Conservation (phyloP, 208 protist genomes). For the Acanthamoeba castellanii region DNA sequence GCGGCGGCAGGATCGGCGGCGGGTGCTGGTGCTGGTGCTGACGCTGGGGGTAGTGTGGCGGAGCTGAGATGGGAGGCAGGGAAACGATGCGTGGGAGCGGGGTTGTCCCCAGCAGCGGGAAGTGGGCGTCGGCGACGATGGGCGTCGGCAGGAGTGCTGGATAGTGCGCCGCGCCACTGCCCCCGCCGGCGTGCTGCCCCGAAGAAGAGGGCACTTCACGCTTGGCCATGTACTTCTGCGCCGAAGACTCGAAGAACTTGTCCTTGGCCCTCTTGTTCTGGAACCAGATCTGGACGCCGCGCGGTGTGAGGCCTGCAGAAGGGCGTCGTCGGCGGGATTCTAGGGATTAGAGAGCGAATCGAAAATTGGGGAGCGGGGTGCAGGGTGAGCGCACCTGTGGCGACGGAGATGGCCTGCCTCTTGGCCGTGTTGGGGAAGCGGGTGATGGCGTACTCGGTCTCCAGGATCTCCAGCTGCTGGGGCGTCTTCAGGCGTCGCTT, state of each 20-base stretch:
- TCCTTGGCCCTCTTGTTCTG: slow-evolving; percentile 45
- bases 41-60: not conserved
- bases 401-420: not conserved
- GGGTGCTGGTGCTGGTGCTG: not conserved
- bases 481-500: slow-evolving; percentile 13
- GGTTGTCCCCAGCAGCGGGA: not conserved
- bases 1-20: not conserved
- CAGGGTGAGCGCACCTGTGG: not conserved
- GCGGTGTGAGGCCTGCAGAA: slow-evolving; percentile 23
- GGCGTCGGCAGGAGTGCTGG: not conserved
- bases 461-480: not conserved
- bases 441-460: not conserved
- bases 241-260: slow-evolving; percentile 48
- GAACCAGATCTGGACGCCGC: slow-evolving; percentile 35
- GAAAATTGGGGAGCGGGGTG: not conserved
- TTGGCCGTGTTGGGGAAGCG: slow-evolving; percentile 25
- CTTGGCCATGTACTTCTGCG: slow-evolving; percentile 22
- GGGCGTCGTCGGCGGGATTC: too few relatives aligned
- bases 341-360: not conserved
- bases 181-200: not conserved
- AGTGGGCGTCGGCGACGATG: not conserved
- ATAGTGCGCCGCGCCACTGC: not conserved
- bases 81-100: not conserved
- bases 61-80: not conserved
- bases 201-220: not conserved